Evolutionary conservation across 1,284 basidiomycete species (phyloP), one percentile per base, ranked within the genome.

Genomic region (Leccinum fuscescens): DNA sequence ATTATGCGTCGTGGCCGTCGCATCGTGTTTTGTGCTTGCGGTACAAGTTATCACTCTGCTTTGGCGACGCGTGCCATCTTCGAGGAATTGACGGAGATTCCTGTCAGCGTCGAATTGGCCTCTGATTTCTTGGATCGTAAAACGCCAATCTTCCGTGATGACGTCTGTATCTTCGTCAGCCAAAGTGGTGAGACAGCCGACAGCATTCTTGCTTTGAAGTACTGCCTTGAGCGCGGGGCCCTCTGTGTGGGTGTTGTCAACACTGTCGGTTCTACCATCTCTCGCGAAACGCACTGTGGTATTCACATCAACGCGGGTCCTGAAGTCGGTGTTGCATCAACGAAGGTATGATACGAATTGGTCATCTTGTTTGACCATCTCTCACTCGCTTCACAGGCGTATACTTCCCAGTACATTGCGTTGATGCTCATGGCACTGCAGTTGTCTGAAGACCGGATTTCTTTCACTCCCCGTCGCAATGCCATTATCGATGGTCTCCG

Each of bases 261-360:
- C 83, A 95, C 95, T 44, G 97, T 99, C 73, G 96, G 97, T 61
- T 98, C 95, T 49, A 98, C 96, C 17, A 89, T 99, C 72, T 99
- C 96, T 59, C 92, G 96, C 69, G 96, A 98, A 80, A 96, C 96
- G 15, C 97, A 99, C 82, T 98, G 95, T 69, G 97, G 97, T 91
- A 90, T 99, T 60, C 96, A 99, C 82, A 99, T 99, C 81, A 99
- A 99, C 74, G 96, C 97, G 69, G 96, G 96, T 50, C 96, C 96
- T 63, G 96, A 99, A 81, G 96, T 99, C 65, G 96, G 97, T 85
- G 97, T 99, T 64, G 97, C 97, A 6, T 98, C 96, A n/a, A 99
- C 97, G 65, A 99, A 99, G 88, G 90, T 89, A 55, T 58, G 78
- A 68, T 48, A 22, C 27, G 5, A 9, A 11, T 3, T 62, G 1